These are phyloP conservation scores for Lachnellula arida DNA, from an alignment of 2,329 filamentous ascomycete genomes.

Conservation along the genomic window DNA sequence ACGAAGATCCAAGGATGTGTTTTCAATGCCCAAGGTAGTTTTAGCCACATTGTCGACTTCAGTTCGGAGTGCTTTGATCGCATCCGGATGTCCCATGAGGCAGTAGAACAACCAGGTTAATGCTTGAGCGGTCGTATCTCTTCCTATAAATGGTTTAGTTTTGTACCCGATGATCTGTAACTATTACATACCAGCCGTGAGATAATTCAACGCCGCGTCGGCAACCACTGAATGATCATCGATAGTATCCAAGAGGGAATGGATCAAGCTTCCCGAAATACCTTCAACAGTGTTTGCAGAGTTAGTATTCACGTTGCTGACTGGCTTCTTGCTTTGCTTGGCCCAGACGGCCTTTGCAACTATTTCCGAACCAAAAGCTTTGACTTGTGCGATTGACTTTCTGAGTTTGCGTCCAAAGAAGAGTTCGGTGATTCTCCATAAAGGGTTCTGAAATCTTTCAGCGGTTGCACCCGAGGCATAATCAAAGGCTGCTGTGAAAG, in stretches of 20 bases:
- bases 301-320: slow-evolving; percentile 3
- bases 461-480: slow-evolving; percentile 56
- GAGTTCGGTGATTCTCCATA: slow-evolving; percentile 56
- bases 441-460: slow-evolving; percentile 60
- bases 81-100: slow-evolving; percentile 47
- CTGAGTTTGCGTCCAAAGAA: slow-evolving; percentile 46
- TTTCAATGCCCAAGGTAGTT: slow-evolving; percentile 4
- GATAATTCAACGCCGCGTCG: slow-evolving; percentile 61
- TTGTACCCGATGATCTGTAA: neutral
- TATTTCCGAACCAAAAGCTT: slow-evolving; percentile 51
- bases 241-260: slow-evolving; percentile 55
- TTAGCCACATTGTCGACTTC: slow-evolving; percentile 34
- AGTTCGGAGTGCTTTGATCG: slow-evolving; percentile 37
- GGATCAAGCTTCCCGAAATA: slow-evolving; percentile 53
- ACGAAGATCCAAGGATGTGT: slow-evolving; percentile 12
- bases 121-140: slow-evolving; percentile 61
- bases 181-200: slow-evolving; percentile 46
- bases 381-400: slow-evolving; percentile 45
- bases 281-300: slow-evolving; percentile 20
- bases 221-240: slow-evolving; percentile 52
- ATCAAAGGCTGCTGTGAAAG: slow-evolving; percentile 58
- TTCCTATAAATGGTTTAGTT: slow-evolving; percentile 34
- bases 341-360: slow-evolving; percentile 50
- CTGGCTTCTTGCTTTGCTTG: slow-evolving; percentile 27
- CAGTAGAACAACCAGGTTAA: slow-evolving; percentile 61